phyloP scores from a whole-genome alignment of 2,329 filamentous ascomycete genomes.

The Tolypocladium nubicola region DNA sequence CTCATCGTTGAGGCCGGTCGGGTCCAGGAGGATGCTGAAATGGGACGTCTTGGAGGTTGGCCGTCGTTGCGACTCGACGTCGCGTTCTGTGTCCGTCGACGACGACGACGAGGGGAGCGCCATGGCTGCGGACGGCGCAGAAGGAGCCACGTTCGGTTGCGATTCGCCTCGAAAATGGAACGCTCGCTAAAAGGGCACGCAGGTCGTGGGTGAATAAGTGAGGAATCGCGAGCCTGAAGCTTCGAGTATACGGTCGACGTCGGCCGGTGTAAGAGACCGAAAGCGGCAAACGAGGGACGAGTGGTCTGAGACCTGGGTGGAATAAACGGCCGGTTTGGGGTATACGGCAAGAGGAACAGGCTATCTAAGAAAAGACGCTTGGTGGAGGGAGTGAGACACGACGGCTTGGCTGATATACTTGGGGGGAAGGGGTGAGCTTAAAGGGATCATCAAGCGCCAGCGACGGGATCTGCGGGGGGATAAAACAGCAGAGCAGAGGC shows the following conservation, averaged over 20 bases:
- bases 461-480: not conserved
- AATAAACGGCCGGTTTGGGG: not conserved
- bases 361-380: not conserved
- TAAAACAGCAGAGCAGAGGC: not conserved
- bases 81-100: slow-evolving; percentile 21
- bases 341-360: not conserved
- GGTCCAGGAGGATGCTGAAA: slow-evolving; percentile 45
- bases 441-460: not conserved
- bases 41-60: slow-evolving; percentile 26
- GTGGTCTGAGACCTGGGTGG: not conserved
- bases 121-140: slow-evolving; percentile 1
- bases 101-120: slow-evolving; percentile 1
- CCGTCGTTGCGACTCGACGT: slow-evolving; percentile 30
- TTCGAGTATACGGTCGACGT: not conserved
- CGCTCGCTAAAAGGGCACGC: not conserved
- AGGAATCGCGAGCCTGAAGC: not conserved
- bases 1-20: slow-evolving; percentile 44
- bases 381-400: not conserved
- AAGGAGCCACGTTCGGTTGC: too few species aligned
- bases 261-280: not conserved
- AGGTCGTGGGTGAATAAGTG: not conserved
- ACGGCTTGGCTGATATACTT: not conserved
- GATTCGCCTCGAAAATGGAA: not conserved
- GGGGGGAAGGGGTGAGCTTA: not conserved
- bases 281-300: not conserved